Evolutionary conservation across 1,284 basidiomycete genomes (phyloP).

Genomic region (Exobasidium rhododendri): DNA sequence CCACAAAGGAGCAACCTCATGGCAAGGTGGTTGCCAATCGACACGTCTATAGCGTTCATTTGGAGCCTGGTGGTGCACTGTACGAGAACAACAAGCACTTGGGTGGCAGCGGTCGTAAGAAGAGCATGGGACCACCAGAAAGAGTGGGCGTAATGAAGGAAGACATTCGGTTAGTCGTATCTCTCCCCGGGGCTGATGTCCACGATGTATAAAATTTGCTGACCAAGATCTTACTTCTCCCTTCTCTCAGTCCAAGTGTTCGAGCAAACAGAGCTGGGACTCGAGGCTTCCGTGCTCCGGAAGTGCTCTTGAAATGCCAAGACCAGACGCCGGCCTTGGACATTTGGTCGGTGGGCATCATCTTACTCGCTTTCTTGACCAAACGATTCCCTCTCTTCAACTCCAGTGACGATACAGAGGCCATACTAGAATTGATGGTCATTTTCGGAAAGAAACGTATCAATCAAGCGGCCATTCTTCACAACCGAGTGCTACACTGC

Average conservation of each 20-base stretch:
- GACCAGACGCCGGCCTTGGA: constrained; percentile 91
- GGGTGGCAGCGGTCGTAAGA: constrained; percentile 6
- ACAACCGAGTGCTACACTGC: constrained; percentile 61
- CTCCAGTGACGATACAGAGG: constrained; percentile 89
- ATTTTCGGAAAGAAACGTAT: constrained; percentile 80
- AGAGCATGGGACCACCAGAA: constrained; percentile 47
- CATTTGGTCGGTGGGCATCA: constrained; percentile 91
- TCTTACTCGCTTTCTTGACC: constrained; percentile 85
- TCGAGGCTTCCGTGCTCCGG: constrained; percentile 91
- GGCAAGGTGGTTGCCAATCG: constrained; percentile 44
- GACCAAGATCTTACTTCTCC: not conserved
- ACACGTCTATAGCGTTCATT: constrained; percentile 35
- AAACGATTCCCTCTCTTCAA: constrained; percentile 93
- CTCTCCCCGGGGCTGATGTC: constrained; percentile 11
- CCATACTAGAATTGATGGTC: constrained; percentile 86
- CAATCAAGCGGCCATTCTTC: constrained; percentile 80
- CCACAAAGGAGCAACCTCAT: constrained; percentile 37
- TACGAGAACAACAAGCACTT: not conserved
- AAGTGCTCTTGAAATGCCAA: constrained; percentile 91
- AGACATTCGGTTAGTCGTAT: constrained; percentile 25
- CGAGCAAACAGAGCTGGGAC: constrained; percentile 97
- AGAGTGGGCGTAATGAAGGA: constrained; percentile 44
- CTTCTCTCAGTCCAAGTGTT: constrained; percentile 63
- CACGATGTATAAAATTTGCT: too few species aligned
- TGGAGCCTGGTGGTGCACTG: constrained; percentile 40